These are phyloP conservation scores for Pleodorina starrii DNA, from an alignment of 139 green algal genomes.

Conservation along the genomic window DNA sequence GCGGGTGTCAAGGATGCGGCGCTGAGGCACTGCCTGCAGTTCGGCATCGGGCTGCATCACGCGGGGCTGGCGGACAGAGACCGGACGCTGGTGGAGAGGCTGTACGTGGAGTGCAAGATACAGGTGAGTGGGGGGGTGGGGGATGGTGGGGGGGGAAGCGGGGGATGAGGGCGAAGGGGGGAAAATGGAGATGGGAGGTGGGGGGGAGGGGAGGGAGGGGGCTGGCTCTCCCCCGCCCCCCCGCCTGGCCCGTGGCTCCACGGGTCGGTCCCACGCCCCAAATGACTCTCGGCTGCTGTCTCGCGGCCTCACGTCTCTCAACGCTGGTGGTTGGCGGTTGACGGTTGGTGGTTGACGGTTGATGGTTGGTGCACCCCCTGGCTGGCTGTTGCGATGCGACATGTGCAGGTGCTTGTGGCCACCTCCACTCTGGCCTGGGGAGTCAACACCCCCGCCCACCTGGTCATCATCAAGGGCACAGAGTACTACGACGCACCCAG, in stretches of 20 bases:
- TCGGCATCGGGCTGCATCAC: slow-evolving; percentile 98
- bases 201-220: neutral
- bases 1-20: slow-evolving; percentile 66
- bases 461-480: slow-evolving; percentile 98
- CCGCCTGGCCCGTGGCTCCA: too few relatives aligned
- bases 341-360: too few relatives aligned
- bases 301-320: too few relatives aligned
- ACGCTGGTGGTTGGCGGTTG: too few relatives aligned
- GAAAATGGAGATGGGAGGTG: neutral
- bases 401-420: slow-evolving; percentile 87
- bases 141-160: neutral
- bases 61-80: slow-evolving; percentile 91
- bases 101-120: slow-evolving; percentile 94
- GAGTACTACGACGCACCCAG: slow-evolving; percentile 95
- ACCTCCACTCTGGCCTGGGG: slow-evolving; percentile 96
- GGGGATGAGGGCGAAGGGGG: neutral
- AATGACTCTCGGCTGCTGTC: too few relatives aligned
- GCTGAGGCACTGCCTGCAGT: slow-evolving; percentile 76
- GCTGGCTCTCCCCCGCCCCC: too few relatives aligned
- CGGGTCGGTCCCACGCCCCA: too few relatives aligned
- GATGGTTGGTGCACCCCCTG: too few relatives aligned
- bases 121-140: slow-evolving; percentile 70
- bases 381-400: too few relatives aligned
- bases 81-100: slow-evolving; percentile 85
- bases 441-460: slow-evolving; percentile 95